These are phyloP conservation scores for Aspergillus tamarii DNA, from an alignment of 2,329 filamentous ascomycete genomes.

Conservation along the genomic window DNA sequence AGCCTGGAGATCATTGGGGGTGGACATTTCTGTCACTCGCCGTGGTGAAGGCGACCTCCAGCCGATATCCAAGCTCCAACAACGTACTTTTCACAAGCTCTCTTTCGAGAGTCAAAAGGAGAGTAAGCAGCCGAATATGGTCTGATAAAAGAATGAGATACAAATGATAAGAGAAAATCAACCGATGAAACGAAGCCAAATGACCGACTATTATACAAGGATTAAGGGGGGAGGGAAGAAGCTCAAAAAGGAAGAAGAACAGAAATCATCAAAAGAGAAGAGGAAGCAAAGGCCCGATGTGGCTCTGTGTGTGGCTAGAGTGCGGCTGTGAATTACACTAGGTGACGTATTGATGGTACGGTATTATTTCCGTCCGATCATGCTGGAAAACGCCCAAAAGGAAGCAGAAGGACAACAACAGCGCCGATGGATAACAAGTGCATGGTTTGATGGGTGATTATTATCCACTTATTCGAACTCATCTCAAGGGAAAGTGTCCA, in stretches of 20 bases:
- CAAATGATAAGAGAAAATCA: constrained; percentile 10
- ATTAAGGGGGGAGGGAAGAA: constrained; percentile 6
- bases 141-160: constrained; percentile 18
- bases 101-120: constrained; percentile 36
- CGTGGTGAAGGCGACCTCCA: constrained; percentile 33
- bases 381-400: not conserved
- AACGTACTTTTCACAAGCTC: constrained; percentile 32
- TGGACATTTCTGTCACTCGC: constrained; percentile 51
- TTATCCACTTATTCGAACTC: not conserved
- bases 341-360: constrained; percentile 3
- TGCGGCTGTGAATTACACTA: constrained; percentile 13
- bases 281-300: constrained; percentile 13
- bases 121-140: not conserved
- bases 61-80: constrained; percentile 30
- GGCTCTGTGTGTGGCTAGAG: not conserved
- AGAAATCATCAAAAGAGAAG: constrained; percentile 13
- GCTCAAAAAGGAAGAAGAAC: constrained; percentile 17
- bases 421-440: not conserved
- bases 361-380: constrained; percentile 5
- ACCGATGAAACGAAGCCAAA: constrained; percentile 10
- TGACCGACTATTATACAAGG: constrained; percentile 24
- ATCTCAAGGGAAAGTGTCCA: not conserved
- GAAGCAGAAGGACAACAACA: not conserved
- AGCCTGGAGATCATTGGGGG: constrained; percentile 50
- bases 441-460: not conserved